Evolutionary conservation across 2,329 filamentous ascomycete species (phyloP), one percentile per base, ranked within the genome.

Genomic region (Thielaviopsis cerberus): DNA sequence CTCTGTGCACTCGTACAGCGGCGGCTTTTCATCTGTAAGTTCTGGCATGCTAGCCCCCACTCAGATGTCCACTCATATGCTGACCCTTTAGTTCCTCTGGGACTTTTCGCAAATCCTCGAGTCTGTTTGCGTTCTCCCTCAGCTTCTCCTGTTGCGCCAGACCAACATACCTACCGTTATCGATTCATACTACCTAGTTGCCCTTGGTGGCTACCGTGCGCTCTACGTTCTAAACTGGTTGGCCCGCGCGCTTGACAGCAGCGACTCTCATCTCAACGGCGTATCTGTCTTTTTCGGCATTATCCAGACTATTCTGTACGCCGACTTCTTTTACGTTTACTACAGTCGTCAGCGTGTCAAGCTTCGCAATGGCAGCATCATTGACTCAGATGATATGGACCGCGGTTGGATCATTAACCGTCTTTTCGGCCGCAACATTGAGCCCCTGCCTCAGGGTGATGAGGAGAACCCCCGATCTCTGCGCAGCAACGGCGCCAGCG

Each of bases 321-420:
- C 90, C 64, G 91, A 97, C 71, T 97, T 97, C 68, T 89, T 88
- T 37, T 96, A 90, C 89, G 89, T 97, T 1, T 97, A 97, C 75
- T 96, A 87, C 73, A 86, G 85, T 11, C 80, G 91, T 62, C 91
- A 96, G 73, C 81, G 90, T 59, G 89, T 97, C 66, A 96, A 96
- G 82, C 82, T 97, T 17, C 80, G 91, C 62, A 83, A 81, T 63
- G 91, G 91, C 51, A 88, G 88, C 6, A 77, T 96, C 20, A 88
- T 97, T 15, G 91, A 97, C 67, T 84, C 85, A 3, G 90, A 96
- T 63, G 91, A 97, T 67, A 75, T 94, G 67, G 79, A 83, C 62
- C 83, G 87, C 58, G 87, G 89, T 62, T 96, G 89, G 83, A 74
- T 97, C 26, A 79, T 96, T 10, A 80, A 80, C 63, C 80, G 83